A percentile compares a stretch with the other conserved stretches of the same genome.
Evolutionary conservation across 495 filamentous ascomycete species (phyloP).

Genomic region (Neurospora intermedia): DNA sequence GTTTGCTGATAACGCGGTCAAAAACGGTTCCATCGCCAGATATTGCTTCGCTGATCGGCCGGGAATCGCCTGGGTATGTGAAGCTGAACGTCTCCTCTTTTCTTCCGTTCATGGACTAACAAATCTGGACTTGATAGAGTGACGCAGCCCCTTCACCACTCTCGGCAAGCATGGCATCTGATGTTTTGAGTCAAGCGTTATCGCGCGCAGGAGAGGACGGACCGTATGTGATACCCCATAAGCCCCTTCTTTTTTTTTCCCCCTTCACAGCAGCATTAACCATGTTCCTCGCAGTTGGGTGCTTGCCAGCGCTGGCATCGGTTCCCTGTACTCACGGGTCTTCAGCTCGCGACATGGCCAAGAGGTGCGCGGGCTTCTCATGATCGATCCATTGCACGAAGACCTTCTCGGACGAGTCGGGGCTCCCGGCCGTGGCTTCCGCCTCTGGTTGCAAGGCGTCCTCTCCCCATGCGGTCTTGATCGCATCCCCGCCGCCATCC

Average conservation of each 20-base stretch:
- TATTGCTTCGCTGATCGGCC: constrained; percentile 97
- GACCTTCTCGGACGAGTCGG: constrained; percentile 61
- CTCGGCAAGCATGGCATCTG: constrained; percentile 79
- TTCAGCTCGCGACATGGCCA: constrained; percentile 69
- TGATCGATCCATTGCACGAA: constrained; percentile 83
- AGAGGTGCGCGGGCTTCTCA: constrained; percentile 64
- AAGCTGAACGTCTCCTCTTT: neutral
- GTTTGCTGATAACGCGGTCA: constrained; percentile 54
- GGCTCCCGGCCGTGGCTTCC: constrained; percentile 60
- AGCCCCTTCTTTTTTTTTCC: neutral
- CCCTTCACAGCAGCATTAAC: neutral
- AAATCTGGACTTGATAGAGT: constrained; percentile 25
- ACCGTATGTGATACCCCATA: constrained; percentile 28
- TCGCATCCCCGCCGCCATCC: constrained; percentile 62
- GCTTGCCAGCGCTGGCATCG: constrained; percentile 55
- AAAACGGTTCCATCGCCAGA: constrained; percentile 64
- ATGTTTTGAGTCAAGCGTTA: constrained; percentile 76
- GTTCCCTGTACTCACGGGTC: constrained; percentile 78
- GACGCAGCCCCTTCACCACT: constrained; percentile 91
- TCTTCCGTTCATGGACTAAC: neutral
- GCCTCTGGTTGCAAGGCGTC: constrained; percentile 74
- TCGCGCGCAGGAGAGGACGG: constrained; percentile 69
- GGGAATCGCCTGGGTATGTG: constrained; percentile 63
- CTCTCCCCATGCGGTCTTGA: constrained; percentile 80
- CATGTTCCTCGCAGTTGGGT: constrained; percentile 38